Evolutionary conservation across 371 early-diverging fungal genomes (phyloP).

Genomic region (Massospora cicadina): DNA sequence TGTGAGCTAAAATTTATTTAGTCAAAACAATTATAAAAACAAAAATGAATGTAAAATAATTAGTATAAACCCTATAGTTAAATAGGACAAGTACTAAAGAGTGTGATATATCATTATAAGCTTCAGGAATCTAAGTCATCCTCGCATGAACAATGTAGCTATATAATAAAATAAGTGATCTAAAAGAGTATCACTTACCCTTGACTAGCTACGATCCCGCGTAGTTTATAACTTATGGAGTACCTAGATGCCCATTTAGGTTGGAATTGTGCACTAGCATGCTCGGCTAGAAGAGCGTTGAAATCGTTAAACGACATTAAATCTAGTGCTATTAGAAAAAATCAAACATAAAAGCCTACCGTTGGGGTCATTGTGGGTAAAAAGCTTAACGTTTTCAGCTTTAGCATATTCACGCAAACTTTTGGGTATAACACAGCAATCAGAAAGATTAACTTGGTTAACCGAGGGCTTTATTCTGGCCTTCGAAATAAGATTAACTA

Average conservation of each 20-base stretch:
- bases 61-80: too few species aligned
- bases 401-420: slow-evolving; percentile 1
- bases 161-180: neutral
- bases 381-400: neutral
- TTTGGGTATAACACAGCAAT: slow-evolving; percentile 8
- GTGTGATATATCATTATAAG: too few species aligned
- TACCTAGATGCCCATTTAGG: neutral
- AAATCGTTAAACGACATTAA: neutral
- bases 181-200: neutral
- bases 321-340: neutral
- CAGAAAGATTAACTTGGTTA: slow-evolving; percentile 4
- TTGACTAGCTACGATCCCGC: slow-evolving; percentile 2
- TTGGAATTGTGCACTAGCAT: neutral
- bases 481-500: neutral
- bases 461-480: neutral
- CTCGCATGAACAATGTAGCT: neutral
- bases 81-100: too few species aligned
- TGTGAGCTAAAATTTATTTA: too few species aligned
- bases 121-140: too few species aligned
- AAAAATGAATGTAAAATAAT: too few species aligned
- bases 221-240: neutral
- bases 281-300: neutral
- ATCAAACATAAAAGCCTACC: neutral
- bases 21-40: too few species aligned
- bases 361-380: slow-evolving; percentile 1